Percentiles rank a stretch among this genome's conserved stretches.
Evolutionary conservation across 495 filamentous ascomycete genomes (phyloP).

Genomic region (Delitschia confertaspora): DNA sequence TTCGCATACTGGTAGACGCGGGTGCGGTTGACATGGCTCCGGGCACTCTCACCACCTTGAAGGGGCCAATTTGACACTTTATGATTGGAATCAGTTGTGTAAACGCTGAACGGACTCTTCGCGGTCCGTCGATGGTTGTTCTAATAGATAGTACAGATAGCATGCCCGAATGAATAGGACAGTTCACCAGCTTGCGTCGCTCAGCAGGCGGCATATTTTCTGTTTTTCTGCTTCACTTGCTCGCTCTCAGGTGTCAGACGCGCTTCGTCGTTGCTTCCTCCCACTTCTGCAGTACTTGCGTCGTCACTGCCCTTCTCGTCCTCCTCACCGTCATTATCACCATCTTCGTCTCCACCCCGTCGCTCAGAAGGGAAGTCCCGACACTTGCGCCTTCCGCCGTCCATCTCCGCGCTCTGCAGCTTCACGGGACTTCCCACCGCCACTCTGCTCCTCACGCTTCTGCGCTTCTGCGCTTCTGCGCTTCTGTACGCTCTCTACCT

Average conservation of each 20-base stretch:
- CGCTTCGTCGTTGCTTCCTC: background rate
- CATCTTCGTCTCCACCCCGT: background rate
- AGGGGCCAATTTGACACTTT: constrained; percentile 39
- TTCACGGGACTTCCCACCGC: background rate
- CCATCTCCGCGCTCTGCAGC: no score
- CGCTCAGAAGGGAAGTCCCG: no score
- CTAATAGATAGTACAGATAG: no score
- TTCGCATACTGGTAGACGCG: constrained; percentile 33
- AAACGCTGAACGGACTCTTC: no score
- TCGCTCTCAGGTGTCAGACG: background rate
- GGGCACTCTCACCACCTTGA: constrained; percentile 40
- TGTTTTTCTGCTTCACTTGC: constrained; percentile 1
- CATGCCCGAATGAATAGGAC: no score
- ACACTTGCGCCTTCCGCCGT: no score
- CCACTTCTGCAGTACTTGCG: background rate
- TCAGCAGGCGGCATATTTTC: no score
- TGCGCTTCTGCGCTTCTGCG: background rate
- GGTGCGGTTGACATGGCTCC: constrained; percentile 43
- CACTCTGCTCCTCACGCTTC: background rate
- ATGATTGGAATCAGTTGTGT: constrained; percentile 41
- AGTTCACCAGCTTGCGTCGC: no score
- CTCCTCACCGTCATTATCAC: background rate
- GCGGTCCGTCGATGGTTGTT: no score
- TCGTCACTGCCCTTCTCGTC: background rate
- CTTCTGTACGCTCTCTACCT: no score